Conservation (phyloP, 2,329 filamentous ascomycete species). For the Alternaria alternata region DNA sequence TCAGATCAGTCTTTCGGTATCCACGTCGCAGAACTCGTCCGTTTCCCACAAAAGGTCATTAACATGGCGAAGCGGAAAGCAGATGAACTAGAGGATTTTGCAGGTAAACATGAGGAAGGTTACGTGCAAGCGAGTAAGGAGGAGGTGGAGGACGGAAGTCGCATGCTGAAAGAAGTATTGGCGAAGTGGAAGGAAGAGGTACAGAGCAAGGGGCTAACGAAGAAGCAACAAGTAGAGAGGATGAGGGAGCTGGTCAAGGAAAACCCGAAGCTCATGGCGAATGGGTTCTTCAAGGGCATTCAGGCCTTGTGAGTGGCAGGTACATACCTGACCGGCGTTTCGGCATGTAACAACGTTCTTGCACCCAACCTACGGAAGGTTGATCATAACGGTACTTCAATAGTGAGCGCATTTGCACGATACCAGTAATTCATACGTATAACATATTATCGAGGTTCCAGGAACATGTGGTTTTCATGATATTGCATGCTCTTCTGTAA, state of each 20-base stretch:
- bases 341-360: background rate
- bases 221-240: conserved; percentile 76
- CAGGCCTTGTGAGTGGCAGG: conserved; percentile 51
- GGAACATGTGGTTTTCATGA: background rate
- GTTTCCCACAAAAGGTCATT: conserved; percentile 96
- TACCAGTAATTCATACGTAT: background rate
- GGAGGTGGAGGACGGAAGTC: conserved; percentile 89
- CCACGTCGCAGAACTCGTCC: conserved; percentile 94
- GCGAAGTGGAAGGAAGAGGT: conserved; percentile 81
- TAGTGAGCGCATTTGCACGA: conserved; percentile 1
- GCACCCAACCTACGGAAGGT: background rate
- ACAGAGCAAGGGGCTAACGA: conserved; percentile 64
- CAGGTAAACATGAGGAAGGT: conserved; percentile 72
- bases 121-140: conserved; percentile 66
- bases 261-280: conserved; percentile 70
- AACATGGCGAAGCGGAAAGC: conserved; percentile 99
- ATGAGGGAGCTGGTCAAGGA: conserved; percentile 81
- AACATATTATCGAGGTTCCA: background rate
- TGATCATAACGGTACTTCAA: background rate
- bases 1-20: conserved; percentile 99
- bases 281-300: conserved; percentile 72
- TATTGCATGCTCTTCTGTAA: background rate
- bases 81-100: conserved; percentile 96
- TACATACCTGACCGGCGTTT: background rate
- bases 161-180: conserved; percentile 82